Evolutionary conservation across 106 monocot genomes (phyloP).

Genomic region (Platanthera guangdongensis): DNA sequence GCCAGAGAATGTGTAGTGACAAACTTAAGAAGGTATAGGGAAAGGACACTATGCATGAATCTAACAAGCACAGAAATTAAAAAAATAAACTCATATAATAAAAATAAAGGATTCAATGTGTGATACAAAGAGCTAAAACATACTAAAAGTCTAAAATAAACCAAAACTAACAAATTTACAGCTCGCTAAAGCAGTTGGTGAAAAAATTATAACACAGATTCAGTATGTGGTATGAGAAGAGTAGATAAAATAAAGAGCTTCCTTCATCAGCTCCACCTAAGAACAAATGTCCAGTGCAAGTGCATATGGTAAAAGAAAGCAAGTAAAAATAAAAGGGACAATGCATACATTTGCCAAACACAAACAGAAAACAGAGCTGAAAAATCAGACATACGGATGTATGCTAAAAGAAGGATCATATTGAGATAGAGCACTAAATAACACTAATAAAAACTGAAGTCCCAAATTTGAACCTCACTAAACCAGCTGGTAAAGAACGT

Average conservation of each 20-base stretch:
- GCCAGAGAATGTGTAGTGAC: not conserved
- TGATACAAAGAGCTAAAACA: not conserved
- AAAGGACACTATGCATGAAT: not conserved
- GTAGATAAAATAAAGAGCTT: not conserved
- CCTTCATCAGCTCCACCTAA: not conserved
- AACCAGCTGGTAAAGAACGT: constrained; percentile 1
- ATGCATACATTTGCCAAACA: not conserved
- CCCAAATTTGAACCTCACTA: not conserved
- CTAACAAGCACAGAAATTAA: not conserved
- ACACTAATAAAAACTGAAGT: too few relatives aligned
- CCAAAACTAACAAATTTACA: not conserved
- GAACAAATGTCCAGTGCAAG: not conserved
- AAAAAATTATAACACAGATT: not conserved
- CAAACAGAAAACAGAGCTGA: not conserved
- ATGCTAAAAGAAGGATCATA: not conserved
- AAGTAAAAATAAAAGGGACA: not conserved
- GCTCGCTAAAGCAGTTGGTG: not conserved
- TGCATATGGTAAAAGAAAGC: not conserved
- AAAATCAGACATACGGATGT: not conserved
- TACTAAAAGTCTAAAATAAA: constrained; percentile 3
- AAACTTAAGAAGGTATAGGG: not conserved
- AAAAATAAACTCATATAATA: not conserved
- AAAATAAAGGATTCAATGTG: not conserved
- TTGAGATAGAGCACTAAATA: too few relatives aligned
- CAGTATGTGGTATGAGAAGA: not conserved